phyloP scores from a whole-genome alignment of 441 rosid genomes.

The Rhodomyrtus psidioides region DNA sequence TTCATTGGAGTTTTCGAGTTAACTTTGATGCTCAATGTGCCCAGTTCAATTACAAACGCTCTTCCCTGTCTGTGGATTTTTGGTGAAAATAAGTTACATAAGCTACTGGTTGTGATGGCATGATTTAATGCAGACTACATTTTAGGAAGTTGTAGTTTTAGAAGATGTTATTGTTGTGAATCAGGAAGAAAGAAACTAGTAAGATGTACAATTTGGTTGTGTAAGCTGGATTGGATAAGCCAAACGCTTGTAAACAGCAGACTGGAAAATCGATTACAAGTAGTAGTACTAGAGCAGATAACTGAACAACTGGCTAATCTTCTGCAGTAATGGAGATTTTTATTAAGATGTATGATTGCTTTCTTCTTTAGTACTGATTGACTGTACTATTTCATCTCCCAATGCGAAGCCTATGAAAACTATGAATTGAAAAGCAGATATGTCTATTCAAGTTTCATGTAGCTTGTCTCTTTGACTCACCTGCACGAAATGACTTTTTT shows the following conservation, averaged over 20 bases:
- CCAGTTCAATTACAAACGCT: neutral
- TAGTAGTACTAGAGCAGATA: neutral
- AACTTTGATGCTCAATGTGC: neutral
- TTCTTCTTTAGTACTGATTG: neutral
- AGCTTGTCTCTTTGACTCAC: neutral
- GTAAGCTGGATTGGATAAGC: neutral
- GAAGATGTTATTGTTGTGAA: neutral
- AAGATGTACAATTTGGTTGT: neutral
- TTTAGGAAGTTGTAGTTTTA: neutral
- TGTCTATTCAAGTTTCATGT: neutral
- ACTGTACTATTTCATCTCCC: neutral
- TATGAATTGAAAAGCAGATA: neutral
- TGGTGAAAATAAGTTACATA: neutral
- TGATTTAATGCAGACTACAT: neutral
- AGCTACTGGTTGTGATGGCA: neutral
- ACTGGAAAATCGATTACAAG: neutral
- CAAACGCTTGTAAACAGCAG: neutral
- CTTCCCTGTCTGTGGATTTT: neutral
- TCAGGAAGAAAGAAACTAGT: neutral
- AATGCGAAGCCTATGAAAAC: neutral
- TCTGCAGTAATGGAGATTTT: neutral
- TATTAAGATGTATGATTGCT: neutral
- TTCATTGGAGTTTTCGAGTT: neutral
- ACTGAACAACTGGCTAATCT: neutral
- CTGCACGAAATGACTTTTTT: neutral